phyloP scores from a whole-genome alignment of 306 rosid species.

The Boehmeria nivea region DNA sequence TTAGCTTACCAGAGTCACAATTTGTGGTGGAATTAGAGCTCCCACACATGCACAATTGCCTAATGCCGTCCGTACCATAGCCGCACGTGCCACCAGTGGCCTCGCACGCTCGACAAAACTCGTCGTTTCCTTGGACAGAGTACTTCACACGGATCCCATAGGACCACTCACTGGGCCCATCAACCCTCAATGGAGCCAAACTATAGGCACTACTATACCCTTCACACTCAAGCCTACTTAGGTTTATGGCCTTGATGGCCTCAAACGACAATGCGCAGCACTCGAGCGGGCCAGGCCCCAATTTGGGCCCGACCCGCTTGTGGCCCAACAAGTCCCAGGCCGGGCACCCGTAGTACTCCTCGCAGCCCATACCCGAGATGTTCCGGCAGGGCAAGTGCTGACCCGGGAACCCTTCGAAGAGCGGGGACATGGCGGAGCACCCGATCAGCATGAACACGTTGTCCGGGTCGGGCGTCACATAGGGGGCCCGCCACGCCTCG shows the following conservation, averaged over 20 bases:
- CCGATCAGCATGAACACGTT: conserved; percentile 90
- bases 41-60: conserved; percentile 80
- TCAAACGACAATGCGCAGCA: conserved; percentile 77
- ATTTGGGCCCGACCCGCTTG: conserved; percentile 32
- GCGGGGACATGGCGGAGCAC: conserved; percentile 76
- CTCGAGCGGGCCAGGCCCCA: conserved; percentile 72
- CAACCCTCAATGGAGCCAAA: conserved; percentile 73
- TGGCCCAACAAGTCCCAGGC: conserved; percentile 81
- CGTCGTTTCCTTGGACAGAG: conserved; percentile 68
- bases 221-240: conserved; percentile 73
- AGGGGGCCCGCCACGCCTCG: conserved; percentile 76
- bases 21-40: conserved; percentile 67
- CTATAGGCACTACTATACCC: conserved; percentile 88
- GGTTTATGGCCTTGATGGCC: conserved; percentile 67
- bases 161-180: conserved; percentile 69
- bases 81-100: conserved; percentile 96
- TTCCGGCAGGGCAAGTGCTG: conserved; percentile 87
- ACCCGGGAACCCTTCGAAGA: conserved; percentile 87
- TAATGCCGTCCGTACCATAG: conserved; percentile 55
- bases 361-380: conserved; percentile 90
- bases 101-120: conserved; percentile 71
- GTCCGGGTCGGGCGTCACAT: conserved; percentile 68
- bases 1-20: conserved; percentile 66
- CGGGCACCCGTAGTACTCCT: conserved; percentile 77
- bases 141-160: conserved; percentile 88